Evolutionary conservation across 2,329 filamentous ascomycete genomes (phyloP).

Genomic region (Rutstroemia sp.): DNA sequence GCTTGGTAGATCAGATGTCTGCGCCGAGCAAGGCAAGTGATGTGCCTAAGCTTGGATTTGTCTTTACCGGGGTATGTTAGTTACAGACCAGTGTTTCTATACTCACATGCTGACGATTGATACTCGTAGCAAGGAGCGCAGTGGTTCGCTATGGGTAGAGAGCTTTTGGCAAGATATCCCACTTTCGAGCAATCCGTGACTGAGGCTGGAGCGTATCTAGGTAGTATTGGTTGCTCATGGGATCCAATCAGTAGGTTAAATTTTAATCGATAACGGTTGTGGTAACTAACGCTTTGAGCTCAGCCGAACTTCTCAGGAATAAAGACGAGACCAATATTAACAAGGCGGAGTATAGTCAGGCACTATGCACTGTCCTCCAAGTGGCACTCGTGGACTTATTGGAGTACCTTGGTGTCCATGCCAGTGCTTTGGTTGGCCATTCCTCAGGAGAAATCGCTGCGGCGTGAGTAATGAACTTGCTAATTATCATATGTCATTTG

Average conservation of each 20-base stretch:
- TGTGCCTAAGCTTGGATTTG: not conserved
- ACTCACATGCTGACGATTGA: not conserved
- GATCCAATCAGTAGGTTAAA: too few relatives aligned
- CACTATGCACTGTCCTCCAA: conserved; percentile 40
- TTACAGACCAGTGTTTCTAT: not conserved
- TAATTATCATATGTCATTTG: too few relatives aligned
- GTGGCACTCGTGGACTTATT: conserved; percentile 37
- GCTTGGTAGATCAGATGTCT: not conserved
- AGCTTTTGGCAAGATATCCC: conserved; percentile 5
- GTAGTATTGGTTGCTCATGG: conserved; percentile 1
- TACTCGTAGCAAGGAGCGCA: conserved; percentile 14
- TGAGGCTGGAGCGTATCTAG: not conserved
- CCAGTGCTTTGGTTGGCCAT: conserved; percentile 35
- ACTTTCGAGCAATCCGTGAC: not conserved
- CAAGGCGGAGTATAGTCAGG: conserved; percentile 29
- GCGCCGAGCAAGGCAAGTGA: not conserved
- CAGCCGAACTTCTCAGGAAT: not conserved
- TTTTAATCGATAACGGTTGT: too few relatives aligned
- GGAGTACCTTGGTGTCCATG: conserved; percentile 32
- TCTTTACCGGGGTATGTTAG: conserved; percentile 11
- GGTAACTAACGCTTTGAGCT: not conserved
- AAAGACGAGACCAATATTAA: conserved; percentile 2
- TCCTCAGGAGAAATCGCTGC: conserved; percentile 39
- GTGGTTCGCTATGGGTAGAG: conserved; percentile 13
- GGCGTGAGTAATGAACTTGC: not conserved